Base-by-base conservation (phyloP, 257 asterid genomes). In the Solanum commersonii region DNA sequence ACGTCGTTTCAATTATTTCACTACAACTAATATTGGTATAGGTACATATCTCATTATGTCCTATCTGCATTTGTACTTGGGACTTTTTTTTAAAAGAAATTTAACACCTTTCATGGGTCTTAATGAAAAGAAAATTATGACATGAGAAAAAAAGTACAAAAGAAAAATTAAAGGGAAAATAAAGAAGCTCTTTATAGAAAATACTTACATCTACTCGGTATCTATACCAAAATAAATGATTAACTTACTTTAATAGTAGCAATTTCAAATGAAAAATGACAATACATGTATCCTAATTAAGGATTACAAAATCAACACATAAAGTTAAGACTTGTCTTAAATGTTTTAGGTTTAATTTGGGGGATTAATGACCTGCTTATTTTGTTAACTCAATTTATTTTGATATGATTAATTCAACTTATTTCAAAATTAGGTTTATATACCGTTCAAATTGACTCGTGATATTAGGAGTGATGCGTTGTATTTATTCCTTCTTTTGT, bases 11-110 rank as follows among this genome's bases (percentile, higher is more conserved):
- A 5, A 16, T 0, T 2, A 15, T 49, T 49, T 16, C 60, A 16
- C 10, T 6, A 18, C 10, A 6, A 52, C n/a, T 2, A 6, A 3
- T 23, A 65, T 65, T 10, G 15, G 27, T 65, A 23, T n/a, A 65
- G 31, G 13, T 67, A 25, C 29, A 25, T 27, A 13, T 67, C 2
- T 13, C 35, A 29, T 67, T 67, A 10, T 73, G 8, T 6, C 16
- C 29, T 10, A 22, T 20, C 29, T 73, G 82, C 11, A 4, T 20
- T 35, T 73, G 82, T 73, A 73, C 49, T 10, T 73, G 8, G 29
- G 5, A 31, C 20, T 71, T 1, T 1, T 31, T 12, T 12, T 12
- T 2, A 0, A 27, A 71, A 29, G 35, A 25, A 68, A 68, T 13
- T 13, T 12, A 70, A 70, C 2, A 29, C 46, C 18, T 73, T 18